Conservation (phyloP, 164 flowering plant species). For the Magnolia officinalis region DNA sequence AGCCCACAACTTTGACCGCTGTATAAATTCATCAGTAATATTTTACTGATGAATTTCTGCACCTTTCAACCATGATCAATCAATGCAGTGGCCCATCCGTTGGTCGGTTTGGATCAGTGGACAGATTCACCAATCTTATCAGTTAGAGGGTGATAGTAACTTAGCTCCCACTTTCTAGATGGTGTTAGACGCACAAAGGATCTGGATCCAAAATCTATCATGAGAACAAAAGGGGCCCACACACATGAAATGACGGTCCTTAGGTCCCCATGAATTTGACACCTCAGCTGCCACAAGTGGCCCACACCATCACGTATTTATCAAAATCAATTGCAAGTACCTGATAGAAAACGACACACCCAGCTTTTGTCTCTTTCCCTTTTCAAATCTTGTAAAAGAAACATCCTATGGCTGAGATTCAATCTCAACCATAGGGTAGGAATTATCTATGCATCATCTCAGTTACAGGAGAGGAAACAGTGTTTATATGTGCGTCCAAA, state of each 20-base stretch:
- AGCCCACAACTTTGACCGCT: too few species aligned
- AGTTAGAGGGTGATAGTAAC: not conserved
- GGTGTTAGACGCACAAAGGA: not conserved
- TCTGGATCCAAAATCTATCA: not conserved
- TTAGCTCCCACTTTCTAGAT: not conserved
- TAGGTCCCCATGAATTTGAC: slow-evolving; percentile 11
- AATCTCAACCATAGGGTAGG: not conserved
- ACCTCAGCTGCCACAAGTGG: not conserved
- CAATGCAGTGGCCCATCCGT: not conserved
- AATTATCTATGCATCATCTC: too few species aligned
- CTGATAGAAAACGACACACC: slow-evolving; percentile 1
- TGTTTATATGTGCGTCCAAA: not conserved
- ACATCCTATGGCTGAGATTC: not conserved
- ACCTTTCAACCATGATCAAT: too few species aligned
- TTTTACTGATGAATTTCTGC: too few species aligned
- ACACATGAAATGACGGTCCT: not conserved
- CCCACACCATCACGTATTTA: slow-evolving; percentile 6
- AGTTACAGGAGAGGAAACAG: not conserved
- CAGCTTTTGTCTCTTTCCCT: not conserved
- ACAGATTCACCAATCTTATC: too few species aligned
- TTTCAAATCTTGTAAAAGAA: not conserved
- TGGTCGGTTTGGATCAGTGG: not conserved
- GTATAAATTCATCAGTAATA: too few species aligned
- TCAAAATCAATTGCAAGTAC: not conserved
- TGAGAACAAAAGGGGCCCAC: too few species aligned